A percentile compares a stretch with the other conserved stretches of the same genome.
Conservation (phyloP, 1,284 basidiomycete species). For the Pisolithus thermaeus region DNA sequence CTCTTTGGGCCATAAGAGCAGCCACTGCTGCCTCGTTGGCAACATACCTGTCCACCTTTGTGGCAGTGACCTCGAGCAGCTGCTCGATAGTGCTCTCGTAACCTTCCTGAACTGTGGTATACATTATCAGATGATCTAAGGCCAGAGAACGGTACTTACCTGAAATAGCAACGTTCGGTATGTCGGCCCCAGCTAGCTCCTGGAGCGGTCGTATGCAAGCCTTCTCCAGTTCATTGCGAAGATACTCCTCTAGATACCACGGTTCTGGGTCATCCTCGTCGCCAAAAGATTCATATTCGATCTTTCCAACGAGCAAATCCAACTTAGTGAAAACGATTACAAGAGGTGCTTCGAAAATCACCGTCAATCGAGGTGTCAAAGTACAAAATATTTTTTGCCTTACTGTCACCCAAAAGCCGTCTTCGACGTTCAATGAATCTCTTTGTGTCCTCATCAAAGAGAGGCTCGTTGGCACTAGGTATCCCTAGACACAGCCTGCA, state of each 20-base stretch:
- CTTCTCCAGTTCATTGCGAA: constrained; percentile 1
- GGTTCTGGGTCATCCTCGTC: not conserved
- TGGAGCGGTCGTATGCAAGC: constrained; percentile 2
- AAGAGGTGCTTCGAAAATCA: not conserved
- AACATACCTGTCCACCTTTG: constrained; percentile 3
- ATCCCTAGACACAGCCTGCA: constrained; percentile 4
- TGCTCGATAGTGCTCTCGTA: constrained; percentile 1
- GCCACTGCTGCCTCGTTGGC: constrained; percentile 2
- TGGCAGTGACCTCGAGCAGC: constrained; percentile 2
- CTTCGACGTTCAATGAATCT: not conserved
- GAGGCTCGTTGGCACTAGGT: constrained; percentile 3
- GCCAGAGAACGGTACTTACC: not conserved
- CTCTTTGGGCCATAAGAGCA: constrained; percentile 3
- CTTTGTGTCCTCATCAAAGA: constrained; percentile 2
- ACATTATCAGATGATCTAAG: not conserved
- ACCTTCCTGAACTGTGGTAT: not conserved
- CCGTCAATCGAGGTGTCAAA: not conserved
- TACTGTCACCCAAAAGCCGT: constrained; percentile 3
- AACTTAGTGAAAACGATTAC: constrained; percentile 6
- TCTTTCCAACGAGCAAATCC: not conserved
- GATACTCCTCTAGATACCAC: not conserved
- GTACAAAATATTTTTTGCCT: not conserved
- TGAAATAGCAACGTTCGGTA: constrained; percentile 2
- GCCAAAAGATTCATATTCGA: not conserved
- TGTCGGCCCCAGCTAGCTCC: not conserved